Evolutionary conservation across 2,329 filamentous ascomycete species (phyloP), one percentile per base, ranked within the genome.

Genomic region (Trichoderma citrinoviride): DNA sequence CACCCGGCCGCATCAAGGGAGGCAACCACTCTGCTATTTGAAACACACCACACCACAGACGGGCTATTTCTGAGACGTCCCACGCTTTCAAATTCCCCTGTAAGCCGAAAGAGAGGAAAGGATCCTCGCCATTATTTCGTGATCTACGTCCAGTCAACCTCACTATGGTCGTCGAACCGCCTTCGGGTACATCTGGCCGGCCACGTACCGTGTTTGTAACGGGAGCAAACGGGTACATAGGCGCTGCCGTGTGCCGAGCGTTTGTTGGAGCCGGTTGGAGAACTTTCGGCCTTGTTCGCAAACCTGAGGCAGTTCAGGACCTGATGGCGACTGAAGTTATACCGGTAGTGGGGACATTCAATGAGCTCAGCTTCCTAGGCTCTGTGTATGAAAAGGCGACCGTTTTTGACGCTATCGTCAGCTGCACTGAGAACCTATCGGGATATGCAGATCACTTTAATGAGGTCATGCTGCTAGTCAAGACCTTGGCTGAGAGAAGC

Each of bases 161-260:
- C 50, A 33, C 10, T 12, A 55, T 55, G 37, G 23, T 40, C 40
- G 14, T 8, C 43, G 19, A 44, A 56, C 15, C 27, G 40, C 53
- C 25, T 29, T 3, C 25, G 19, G 21, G 7, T 17, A 1, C 14
- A 29, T 4, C 40, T 10, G 19, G 40, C 21, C 53, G 17, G 40
- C 37, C 17, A 5, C 53, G 53, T 17, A 76, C 74, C 1, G 80
- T 78, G n/a, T 72, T 83, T 7, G 75, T 83, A 25, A 81, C 77
- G 2, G 81, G 81, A 8, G 80, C 81, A 14, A 82, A 81, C 58
- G 81, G 81, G 10, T 83, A 81, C 69, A 79, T 83, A 46, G 81
- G 81, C 41, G 75, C 71, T 23, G 78, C 80, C 0, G 79, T 83
- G 0, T 75, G 76, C 58, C 75, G 76, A 19, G 78, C 80, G 23